Conservation (phyloP, 805 yeast genomes). For the Starmerella kuoi region DNA sequence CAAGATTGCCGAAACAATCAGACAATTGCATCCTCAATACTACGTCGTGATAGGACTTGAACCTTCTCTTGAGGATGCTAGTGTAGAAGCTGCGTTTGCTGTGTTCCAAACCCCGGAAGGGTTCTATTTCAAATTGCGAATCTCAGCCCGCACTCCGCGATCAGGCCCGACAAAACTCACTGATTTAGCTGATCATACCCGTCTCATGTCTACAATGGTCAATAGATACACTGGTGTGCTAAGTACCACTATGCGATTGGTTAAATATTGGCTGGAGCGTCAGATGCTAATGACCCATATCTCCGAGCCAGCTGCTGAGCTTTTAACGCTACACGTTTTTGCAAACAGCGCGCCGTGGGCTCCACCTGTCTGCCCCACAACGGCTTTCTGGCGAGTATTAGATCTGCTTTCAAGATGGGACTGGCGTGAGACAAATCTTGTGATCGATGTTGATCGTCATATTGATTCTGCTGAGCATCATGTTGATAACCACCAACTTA, state of each 20-base stretch:
- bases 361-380: conserved; percentile 63
- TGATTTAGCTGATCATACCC: conserved; percentile 53
- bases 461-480: conserved; percentile 15
- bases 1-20: conserved; percentile 43
- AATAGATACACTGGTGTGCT: conserved; percentile 62
- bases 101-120: conserved; percentile 74
- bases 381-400: conserved; percentile 69
- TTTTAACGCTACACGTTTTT: conserved; percentile 71
- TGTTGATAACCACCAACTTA: conserved; percentile 15
- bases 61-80: conserved; percentile 24
- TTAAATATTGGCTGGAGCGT: conserved; percentile 80
- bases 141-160: conserved; percentile 36
- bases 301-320: conserved; percentile 67
- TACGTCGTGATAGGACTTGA: conserved; percentile 54
- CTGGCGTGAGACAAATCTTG: conserved; percentile 81
- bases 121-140: conserved; percentile 66
- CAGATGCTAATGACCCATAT: conserved; percentile 65
- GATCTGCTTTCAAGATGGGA: conserved; percentile 74
- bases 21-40: conserved; percentile 40
- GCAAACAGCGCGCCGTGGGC: conserved; percentile 79
- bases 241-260: conserved; percentile 59
- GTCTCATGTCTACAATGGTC: conserved; percentile 59
- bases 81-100: conserved; percentile 25
- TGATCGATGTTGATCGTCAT: conserved; percentile 47
- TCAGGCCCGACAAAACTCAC: conserved; percentile 33